Conservation (phyloP, 345 rosid species). For the Populus pruinosa region DNA sequence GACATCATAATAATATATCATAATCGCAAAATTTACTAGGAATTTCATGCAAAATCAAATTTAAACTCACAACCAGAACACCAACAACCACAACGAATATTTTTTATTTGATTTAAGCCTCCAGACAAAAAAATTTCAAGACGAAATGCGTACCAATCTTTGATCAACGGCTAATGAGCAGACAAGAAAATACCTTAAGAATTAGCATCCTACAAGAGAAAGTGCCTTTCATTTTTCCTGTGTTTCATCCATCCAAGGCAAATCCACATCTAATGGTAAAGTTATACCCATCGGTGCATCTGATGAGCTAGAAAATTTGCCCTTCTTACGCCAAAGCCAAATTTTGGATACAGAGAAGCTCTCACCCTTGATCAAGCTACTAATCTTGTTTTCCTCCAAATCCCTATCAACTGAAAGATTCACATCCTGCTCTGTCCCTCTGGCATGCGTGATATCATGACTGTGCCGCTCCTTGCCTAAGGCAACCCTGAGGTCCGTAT, state of each 20-base stretch:
- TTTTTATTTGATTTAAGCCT: slow-evolving; percentile 8
- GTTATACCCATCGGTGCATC: slow-evolving; percentile 22
- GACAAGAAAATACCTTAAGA: background rate
- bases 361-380: slow-evolving; percentile 19
- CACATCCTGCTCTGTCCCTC: slow-evolving; percentile 1
- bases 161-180: slow-evolving; percentile 15
- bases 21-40: background rate
- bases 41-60: background rate
- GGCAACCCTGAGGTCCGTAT: slow-evolving; percentile 26
- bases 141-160: slow-evolving; percentile 20
- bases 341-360: slow-evolving; percentile 31
- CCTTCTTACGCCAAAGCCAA: slow-evolving; percentile 34
- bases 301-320: slow-evolving; percentile 17
- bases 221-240: slow-evolving; percentile 16
- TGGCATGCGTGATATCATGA: background rate
- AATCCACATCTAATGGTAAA: slow-evolving; percentile 10
- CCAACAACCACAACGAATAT: slow-evolving; percentile 10
- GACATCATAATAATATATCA: background rate
- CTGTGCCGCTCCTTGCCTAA: slow-evolving; percentile 6
- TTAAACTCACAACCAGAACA: slow-evolving; percentile 1
- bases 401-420: slow-evolving; percentile 14
- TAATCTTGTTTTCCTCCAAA: slow-evolving; percentile 21
- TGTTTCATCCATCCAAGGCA: slow-evolving; percentile 22
- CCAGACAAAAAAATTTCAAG: background rate
- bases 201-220: background rate